Evolutionary conservation across 176 grass and related monocot species (phyloP), one percentile per base, ranked within the genome.

Genomic region (Carex myosuroides): DNA sequence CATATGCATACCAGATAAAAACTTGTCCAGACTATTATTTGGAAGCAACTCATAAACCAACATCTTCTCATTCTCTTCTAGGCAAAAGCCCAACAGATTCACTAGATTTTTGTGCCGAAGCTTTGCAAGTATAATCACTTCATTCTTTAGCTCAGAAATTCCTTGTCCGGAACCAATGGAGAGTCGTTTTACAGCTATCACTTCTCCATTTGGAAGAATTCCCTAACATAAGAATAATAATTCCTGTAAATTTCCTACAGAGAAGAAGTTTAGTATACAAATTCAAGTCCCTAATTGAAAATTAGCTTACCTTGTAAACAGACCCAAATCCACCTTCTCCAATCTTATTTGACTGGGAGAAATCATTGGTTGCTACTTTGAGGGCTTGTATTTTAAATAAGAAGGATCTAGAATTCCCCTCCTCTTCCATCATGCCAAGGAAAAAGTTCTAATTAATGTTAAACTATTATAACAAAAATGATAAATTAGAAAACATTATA

Each of bases 41-140:
- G 3, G 84, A 86, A 93, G 87, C 10, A 91, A 91, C 81, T 93
- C 89, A 41, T 97, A 93, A 52, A 97, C 84, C 74, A 97, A 81
- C 44, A 93, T 78, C 81, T 90, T 93, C 85, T 97, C 91, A 42
- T 93, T 70, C 52, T 83, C 86, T 29, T 92, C 85, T n/a, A 89
- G 78, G 81, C 91, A 91, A 62, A 63, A 97, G 54, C 94, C 94
- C 61, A 93, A 70, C 78, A 97, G 85, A 3, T 87, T 82, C 9
- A 97, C 94, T 60, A 93, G 91, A 82, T 93, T 93, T 9, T 84
- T 81, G 70, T 97, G 91, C 56, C 93, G 89, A 54, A 97, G 89
- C 71, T 93, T 93, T 58, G 89, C 87, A 46, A 90, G 84, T 52
- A 93, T 10, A 64, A 82, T 18, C 29, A 97, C 89, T 79, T 93